Evolutionary conservation across 2,329 filamentous ascomycete species (phyloP).

Genomic region (Sporothrix humicola): DNA sequence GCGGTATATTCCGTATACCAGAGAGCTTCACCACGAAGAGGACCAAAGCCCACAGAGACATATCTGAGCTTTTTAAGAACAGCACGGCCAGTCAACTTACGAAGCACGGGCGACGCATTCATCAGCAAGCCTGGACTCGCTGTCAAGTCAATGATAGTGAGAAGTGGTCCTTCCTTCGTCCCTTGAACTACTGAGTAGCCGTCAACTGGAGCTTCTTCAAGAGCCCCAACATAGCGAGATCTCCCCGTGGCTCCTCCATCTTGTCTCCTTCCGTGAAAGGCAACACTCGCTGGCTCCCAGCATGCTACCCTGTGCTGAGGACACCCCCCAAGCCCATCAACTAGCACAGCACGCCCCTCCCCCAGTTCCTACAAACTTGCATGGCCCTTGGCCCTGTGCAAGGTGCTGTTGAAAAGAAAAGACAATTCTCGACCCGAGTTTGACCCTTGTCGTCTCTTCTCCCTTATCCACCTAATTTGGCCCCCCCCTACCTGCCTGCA

Average conservation of each 20-base stretch:
- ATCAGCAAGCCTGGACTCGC: neutral
- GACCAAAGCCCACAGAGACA: too few species aligned
- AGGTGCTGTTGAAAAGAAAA: slow-evolving; percentile 28
- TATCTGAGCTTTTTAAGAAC: too few species aligned
- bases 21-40: too few species aligned
- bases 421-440: slow-evolving; percentile 32
- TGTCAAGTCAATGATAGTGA: neutral
- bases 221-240: slow-evolving; percentile 44
- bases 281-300: slow-evolving; percentile 51
- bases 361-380: slow-evolving; percentile 27
- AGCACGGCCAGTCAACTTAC: too few species aligned
- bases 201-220: slow-evolving; percentile 29
- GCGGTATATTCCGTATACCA: too few species aligned
- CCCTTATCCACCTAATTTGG: slow-evolving; percentile 31
- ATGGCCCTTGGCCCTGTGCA: slow-evolving; percentile 30
- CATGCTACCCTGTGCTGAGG: slow-evolving; percentile 46
- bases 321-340: slow-evolving; percentile 35
- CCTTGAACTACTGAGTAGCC: slow-evolving; percentile 24
- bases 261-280: slow-evolving; percentile 58
- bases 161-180: slow-evolving; percentile 9
- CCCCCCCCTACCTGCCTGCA: slow-evolving; percentile 36
- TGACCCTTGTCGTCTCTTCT: slow-evolving; percentile 30
- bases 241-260: slow-evolving; percentile 47
- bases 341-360: slow-evolving; percentile 33
- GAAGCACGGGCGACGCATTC: neutral